phyloP scores from a whole-genome alignment of 768 basidiomycete species.

The Leccinum rimulosum region DNA sequence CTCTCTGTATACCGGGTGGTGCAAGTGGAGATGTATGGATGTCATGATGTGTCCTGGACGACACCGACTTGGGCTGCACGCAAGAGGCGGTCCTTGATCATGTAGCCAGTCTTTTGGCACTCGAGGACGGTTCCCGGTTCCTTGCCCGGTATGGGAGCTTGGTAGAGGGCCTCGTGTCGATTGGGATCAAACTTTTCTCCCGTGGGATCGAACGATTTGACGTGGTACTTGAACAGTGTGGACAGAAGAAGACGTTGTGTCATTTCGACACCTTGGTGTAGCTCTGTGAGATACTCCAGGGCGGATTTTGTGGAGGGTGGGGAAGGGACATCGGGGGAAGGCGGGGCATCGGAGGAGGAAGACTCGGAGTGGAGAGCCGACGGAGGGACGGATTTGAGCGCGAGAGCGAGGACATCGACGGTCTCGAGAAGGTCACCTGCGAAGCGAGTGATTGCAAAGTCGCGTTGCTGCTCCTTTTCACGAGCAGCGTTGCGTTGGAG shows the following conservation, averaged over 20 bases:
- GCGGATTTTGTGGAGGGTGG: slow-evolving; percentile 47
- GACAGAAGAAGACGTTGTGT: slow-evolving; percentile 88
- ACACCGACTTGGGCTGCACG: slow-evolving; percentile 97
- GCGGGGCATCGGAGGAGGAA: background rate
- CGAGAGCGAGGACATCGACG: slow-evolving; percentile 85
- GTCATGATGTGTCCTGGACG: slow-evolving; percentile 61
- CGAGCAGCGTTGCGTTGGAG: slow-evolving; percentile 87
- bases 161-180: slow-evolving; percentile 91
- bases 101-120: slow-evolving; percentile 88
- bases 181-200: slow-evolving; percentile 97
- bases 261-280: slow-evolving; percentile 86
- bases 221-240: slow-evolving; percentile 87
- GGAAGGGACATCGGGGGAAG: slow-evolving; percentile 31
- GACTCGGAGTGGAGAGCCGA: slow-evolving; percentile 39
- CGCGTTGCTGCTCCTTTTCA: slow-evolving; percentile 89
- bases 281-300: slow-evolving; percentile 58
- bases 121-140: slow-evolving; percentile 88
- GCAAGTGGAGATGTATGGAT: background rate
- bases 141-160: slow-evolving; percentile 87
- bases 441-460: slow-evolving; percentile 91
- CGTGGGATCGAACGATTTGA: slow-evolving; percentile 87
- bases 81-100: slow-evolving; percentile 90
- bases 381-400: slow-evolving; percentile 73
- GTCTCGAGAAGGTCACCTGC: slow-evolving; percentile 88
- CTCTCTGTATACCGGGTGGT: background rate